These are phyloP conservation scores for Coemansia reversa DNA, from an alignment of 192 early-diverging fungal species.

Conservation along the genomic window DNA sequence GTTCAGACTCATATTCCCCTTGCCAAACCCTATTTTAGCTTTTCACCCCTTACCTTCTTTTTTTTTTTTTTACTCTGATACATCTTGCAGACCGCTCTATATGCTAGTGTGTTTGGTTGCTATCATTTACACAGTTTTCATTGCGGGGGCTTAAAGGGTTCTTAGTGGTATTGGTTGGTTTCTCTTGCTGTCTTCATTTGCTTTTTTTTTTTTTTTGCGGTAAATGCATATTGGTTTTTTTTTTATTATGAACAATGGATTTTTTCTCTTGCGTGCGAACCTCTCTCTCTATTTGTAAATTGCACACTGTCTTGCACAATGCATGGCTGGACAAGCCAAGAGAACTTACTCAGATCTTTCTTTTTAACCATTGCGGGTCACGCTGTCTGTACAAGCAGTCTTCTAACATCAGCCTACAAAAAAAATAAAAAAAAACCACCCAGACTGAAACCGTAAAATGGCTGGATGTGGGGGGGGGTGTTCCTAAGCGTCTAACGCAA, in stretches of 20 bases:
- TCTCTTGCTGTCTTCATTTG: too few species aligned
- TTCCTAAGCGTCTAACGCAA: too few species aligned
- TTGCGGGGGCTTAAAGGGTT: too few species aligned
- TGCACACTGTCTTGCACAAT: background rate
- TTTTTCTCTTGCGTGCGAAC: background rate
- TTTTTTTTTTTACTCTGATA: background rate
- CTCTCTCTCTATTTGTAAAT: background rate
- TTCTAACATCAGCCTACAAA: background rate
- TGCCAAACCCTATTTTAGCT: too few species aligned
- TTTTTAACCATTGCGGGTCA: background rate
- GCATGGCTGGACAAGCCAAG: background rate
- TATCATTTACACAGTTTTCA: too few species aligned
- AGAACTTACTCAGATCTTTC: background rate
- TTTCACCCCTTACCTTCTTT: too few species aligned
- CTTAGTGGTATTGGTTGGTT: background rate
- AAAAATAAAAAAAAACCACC: conserved; percentile 1
- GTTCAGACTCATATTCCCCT: background rate
- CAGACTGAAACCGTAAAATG: background rate
- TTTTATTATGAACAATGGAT: background rate
- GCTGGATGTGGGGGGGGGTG: too few species aligned
- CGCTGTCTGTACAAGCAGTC: background rate
- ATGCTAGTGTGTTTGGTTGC: background rate
- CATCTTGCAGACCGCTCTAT: background rate
- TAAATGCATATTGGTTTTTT: too few species aligned
- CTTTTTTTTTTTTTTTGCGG: too few species aligned